Percentiles rank a stretch among this genome's conserved stretches.
Conservation (phyloP, 2,329 filamentous ascomycete species). For the Aspergillus ibericus region DNA sequence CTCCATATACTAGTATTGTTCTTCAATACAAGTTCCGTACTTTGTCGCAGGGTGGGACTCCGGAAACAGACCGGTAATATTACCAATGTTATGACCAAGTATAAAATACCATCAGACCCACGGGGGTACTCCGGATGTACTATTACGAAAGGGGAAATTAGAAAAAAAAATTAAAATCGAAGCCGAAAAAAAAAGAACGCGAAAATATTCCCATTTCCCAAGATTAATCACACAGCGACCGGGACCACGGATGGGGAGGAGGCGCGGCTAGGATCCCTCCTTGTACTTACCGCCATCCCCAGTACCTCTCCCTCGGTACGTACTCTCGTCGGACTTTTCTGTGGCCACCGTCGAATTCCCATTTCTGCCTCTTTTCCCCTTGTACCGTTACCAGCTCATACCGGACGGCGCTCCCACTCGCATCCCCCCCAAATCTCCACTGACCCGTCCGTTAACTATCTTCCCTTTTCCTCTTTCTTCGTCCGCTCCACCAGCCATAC, state of each 20-base stretch:
- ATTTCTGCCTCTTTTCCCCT: slow-evolving; percentile 19
- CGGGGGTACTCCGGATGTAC: slow-evolving; percentile 30
- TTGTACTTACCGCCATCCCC: slow-evolving; percentile 26
- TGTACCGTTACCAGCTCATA: slow-evolving; percentile 25
- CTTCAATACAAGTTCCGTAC: slow-evolving; percentile 19
- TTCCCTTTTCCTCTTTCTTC: slow-evolving; percentile 23
- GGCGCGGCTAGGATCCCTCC: slow-evolving; percentile 21
- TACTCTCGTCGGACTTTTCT: slow-evolving; percentile 19
- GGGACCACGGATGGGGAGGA: slow-evolving; percentile 15
- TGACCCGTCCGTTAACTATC: slow-evolving; percentile 23
- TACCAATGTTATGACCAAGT: slow-evolving; percentile 24
- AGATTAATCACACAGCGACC: slow-evolving; percentile 3
- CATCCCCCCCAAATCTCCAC: slow-evolving; percentile 23
- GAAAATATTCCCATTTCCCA: slow-evolving; percentile 5
- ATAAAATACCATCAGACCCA: slow-evolving; percentile 24
- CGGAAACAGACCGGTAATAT: slow-evolving; percentile 34
- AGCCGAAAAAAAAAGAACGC: slow-evolving; percentile 7
- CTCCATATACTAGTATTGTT: background rate
- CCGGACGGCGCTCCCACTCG: slow-evolving; percentile 10
- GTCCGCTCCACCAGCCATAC: slow-evolving; percentile 20
- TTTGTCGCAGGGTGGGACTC: slow-evolving; percentile 24
- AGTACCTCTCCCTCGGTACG: slow-evolving; percentile 29
- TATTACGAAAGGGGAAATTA: slow-evolving; percentile 12
- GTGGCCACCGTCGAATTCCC: slow-evolving; percentile 23
- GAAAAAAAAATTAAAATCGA: slow-evolving; percentile 13